phyloP scores from a whole-genome alignment of 441 rosid species.

The Populus hybrid region DNA sequence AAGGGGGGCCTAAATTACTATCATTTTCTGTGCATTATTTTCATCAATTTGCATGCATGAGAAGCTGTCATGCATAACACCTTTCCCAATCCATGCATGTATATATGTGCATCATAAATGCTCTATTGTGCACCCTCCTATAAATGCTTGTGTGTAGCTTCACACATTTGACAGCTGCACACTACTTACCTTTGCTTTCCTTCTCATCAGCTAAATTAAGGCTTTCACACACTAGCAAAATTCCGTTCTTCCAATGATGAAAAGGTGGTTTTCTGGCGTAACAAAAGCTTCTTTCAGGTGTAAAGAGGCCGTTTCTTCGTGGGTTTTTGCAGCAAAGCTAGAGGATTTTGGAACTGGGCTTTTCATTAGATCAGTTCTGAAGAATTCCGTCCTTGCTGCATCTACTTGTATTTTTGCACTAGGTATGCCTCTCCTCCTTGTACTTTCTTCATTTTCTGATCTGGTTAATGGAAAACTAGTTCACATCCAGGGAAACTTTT shows the following conservation, averaged over 20 bases:
- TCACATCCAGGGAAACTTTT: not conserved
- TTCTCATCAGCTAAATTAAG: not conserved
- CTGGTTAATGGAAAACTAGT: not conserved
- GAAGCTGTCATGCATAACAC: not conserved
- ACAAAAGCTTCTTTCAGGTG: conserved; percentile 16
- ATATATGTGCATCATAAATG: not conserved
- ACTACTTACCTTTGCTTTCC: not conserved
- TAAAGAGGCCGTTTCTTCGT: conserved; percentile 22
- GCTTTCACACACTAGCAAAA: not conserved
- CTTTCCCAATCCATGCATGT: not conserved
- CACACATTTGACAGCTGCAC: not conserved
- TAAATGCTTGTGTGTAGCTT: not conserved
- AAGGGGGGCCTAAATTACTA: not conserved
- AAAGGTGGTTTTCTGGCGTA: conserved; percentile 10
- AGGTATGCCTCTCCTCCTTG: conserved; percentile 33
- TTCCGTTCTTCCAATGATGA: conserved; percentile 8
- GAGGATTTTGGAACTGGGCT: conserved; percentile 20
- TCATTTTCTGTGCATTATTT: not conserved
- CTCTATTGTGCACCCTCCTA: not conserved
- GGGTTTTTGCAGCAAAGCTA: conserved; percentile 21
- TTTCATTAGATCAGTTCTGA: conserved; percentile 22
- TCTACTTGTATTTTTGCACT: conserved; percentile 54
- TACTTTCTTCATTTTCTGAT: not conserved
- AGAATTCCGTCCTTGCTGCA: conserved; percentile 39
- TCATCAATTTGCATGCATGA: not conserved